Base-by-base conservation (phyloP, 2,329 filamentous ascomycete species). In the Apiospora aurea region DNA sequence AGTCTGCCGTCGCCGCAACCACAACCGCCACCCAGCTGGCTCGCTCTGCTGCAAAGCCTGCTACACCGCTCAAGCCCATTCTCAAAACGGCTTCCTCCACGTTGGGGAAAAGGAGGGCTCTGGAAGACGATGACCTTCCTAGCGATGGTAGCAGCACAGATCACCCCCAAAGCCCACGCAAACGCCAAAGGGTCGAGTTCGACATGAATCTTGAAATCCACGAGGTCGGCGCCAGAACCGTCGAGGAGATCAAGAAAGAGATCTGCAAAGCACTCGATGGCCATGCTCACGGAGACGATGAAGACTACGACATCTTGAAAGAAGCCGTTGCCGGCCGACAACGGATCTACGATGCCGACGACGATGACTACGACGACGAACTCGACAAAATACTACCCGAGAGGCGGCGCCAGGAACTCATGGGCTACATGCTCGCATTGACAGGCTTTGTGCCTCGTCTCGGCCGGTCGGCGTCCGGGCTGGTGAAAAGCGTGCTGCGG, bases 391-490 rank as follows among this genome's bases (percentile, higher is more conserved):
- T 75, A 16, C 73, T 79, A 6, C 76, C 77, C 11, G 75, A 77
- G 44, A 81, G 79, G 72, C 77, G 78, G 71, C 78, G 78, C n/a
- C 85, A 89, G 74, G 89, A 91, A 75, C 83, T 92, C 67, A 86
- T 88, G 75, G 84, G 85, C 49, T 92, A 92, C 78, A 83, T 92
- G 72, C 82, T 91, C 75, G 90, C 90, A n/a, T 83, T 93, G 67
- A 88, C 89, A 16, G 87, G 85, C 77, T 90, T 87, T 76, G 85
- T 89, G 10, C 88, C 89, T n/a, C 83, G 89, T 47, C 82, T 93
- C 44, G 87, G 88, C 75, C 87, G 86, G 78, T 86, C 86, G 43
- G 92, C 89, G 77, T 85, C 88, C 29, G 87, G 87, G 5, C 82
- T 93, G 41, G 86, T 93, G 72, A 86, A 85, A 75, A 85, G 84